Percentiles rank a stretch among this genome's conserved stretches.
Conservation (phyloP, 352 stramenopile genomes). For the Pythium pyrilobum region DNA sequence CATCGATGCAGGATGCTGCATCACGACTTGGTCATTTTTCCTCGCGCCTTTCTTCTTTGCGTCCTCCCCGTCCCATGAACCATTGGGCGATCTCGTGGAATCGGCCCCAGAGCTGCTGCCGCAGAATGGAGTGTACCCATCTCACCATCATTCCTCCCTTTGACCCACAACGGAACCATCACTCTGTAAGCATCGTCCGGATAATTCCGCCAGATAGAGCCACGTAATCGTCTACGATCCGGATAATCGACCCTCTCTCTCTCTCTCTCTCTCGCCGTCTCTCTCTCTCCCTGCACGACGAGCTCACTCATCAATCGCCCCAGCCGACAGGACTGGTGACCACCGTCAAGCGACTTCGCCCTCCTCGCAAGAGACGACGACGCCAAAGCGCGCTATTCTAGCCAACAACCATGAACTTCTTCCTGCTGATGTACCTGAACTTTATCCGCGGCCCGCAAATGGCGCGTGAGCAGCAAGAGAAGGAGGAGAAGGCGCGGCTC, state of each 20-base stretch:
- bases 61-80: too few species aligned
- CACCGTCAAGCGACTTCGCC: too few species aligned
- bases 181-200: constrained; percentile 7
- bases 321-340: not conserved
- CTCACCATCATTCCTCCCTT: not conserved
- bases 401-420: constrained; percentile 75
- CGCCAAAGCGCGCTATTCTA: too few species aligned
- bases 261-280: not conserved
- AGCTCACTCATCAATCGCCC: constrained; percentile 5
- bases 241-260: constrained; percentile 1
- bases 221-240: not conserved
- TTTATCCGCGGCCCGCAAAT: constrained; percentile 61
- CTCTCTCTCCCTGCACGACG: not conserved
- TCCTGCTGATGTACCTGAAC: constrained; percentile 77
- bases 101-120: too few species aligned
- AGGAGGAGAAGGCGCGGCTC: constrained; percentile 47
- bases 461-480: constrained; percentile 33
- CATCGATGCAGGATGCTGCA: too few species aligned
- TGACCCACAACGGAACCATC: too few species aligned
- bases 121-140: constrained; percentile 11
- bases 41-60: too few species aligned
- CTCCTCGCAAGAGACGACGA: too few species aligned
- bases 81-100: too few species aligned
- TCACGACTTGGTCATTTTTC: too few species aligned
- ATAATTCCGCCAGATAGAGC: not conserved